Evolutionary conservation across 2,329 filamentous ascomycete genomes (phyloP), one percentile per base, ranked within the genome.

Genomic region (Cephalotrichum gorgonifer): DNA sequence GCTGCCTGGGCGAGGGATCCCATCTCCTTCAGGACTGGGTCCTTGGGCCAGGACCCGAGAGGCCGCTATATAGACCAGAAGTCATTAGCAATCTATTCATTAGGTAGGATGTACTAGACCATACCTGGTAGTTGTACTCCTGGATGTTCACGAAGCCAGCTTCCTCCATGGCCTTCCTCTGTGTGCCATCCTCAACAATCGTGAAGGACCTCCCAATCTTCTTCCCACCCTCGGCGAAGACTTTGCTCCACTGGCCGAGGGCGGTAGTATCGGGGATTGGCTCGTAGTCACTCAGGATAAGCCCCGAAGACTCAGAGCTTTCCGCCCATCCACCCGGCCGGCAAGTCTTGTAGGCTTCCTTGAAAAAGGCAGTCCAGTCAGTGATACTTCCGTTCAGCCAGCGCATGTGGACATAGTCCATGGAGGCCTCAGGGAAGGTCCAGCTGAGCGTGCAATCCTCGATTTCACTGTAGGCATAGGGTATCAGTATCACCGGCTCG

Each of bases 391-490:
- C 81, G 2, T 70, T 67, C 63, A 85, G 70, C 55, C 78, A 58
- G 6, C 75, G 71, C 2, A 76, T 72, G 60, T 83, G 79, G 50
- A 85, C 72, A 51, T 75, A 75, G 61, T 83, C 79, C 55, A 82
- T 72, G 54, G 70, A 57, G 38, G 70, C 57, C 3, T 61, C 56
- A 6, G 59, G 55, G 25, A 56, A 59, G 0, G 76, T 66, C 78
- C 79, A 81, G 1, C 59, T 56, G 28, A 44, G 58, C 41, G 50
- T 58, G 52, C 48, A 60, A 51, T 62, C 65, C 43, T 62, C 67
- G 48, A 69, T 60, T 14, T 66, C 57, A 43, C 35, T 39, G n/a
- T 20, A 39, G 7, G n/a, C 15, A 9, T 38, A 33, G 4, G 35
- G 17, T 20, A 4, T 22, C 6, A 22, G 2, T 39, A 20, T 7